A percentile compares a stretch with the other conserved stretches of the same genome.
Conservation (phyloP, 345 rosid genomes). For the Physaria fendleri region DNA sequence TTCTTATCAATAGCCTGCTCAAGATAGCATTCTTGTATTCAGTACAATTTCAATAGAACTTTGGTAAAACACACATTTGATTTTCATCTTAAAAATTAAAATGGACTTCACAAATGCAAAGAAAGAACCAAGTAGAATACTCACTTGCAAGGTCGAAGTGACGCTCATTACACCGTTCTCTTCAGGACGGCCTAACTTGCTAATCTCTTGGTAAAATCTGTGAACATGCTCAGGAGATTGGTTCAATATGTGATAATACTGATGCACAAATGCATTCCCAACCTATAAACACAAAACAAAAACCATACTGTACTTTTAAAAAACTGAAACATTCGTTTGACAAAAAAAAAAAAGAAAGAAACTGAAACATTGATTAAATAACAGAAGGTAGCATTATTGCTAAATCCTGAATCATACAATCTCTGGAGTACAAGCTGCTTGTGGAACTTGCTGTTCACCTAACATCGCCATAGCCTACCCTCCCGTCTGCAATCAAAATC, state of each 20-base stretch:
- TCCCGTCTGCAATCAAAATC: constrained; percentile 18
- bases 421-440: constrained; percentile 40
- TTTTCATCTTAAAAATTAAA: not conserved
- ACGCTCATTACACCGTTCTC: constrained; percentile 58
- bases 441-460: constrained; percentile 40
- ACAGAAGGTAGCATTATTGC: not conserved
- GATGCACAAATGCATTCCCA: constrained; percentile 93
- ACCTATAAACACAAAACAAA: constrained; percentile 42
- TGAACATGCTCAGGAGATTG: constrained; percentile 89
- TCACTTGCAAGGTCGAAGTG: constrained; percentile 83
- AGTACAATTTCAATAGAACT: not conserved
- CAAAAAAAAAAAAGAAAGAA: too few species aligned
- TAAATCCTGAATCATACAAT: constrained; percentile 28
- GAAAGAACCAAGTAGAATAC: constrained; percentile 8
- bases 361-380: not conserved
- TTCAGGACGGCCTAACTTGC: constrained; percentile 92
- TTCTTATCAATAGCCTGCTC: constrained; percentile 78
- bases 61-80: not conserved
- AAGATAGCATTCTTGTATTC: constrained; percentile 5
- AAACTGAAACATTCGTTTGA: not conserved
- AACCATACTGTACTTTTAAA: not conserved
- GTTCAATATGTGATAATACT: constrained; percentile 80
- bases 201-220: constrained; percentile 84
- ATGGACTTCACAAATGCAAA: not conserved
- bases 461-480: constrained; percentile 40